Evolutionary conservation across 306 rosid genomes (phyloP).

Genomic region (Citrullus colocynthis): DNA sequence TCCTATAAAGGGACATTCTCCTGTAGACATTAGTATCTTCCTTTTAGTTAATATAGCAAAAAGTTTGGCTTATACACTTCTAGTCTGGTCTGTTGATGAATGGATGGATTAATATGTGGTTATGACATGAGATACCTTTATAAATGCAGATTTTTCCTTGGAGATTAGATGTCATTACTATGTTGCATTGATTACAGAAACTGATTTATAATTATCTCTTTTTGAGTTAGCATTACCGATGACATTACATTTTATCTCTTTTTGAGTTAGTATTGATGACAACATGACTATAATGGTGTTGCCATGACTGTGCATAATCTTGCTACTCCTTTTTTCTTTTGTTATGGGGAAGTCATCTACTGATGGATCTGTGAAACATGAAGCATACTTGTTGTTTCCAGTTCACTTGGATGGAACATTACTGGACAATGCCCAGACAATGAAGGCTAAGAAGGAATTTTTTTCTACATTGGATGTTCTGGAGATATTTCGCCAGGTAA

Average conservation of each 20-base stretch:
- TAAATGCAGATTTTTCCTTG: background rate
- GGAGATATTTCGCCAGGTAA: conserved; percentile 85
- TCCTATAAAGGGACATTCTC: too few species aligned
- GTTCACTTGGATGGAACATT: conserved; percentile 98
- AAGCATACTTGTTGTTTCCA: conserved; percentile 93
- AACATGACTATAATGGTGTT: background rate
- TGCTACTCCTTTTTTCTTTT: conserved; percentile 3
- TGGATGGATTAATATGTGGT: background rate
- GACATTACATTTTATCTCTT: background rate
- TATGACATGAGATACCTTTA: background rate
- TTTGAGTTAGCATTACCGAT: background rate
- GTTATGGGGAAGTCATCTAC: conserved; percentile 47
- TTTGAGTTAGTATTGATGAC: background rate
- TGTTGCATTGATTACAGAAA: background rate
- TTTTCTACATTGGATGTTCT: conserved; percentile 85
- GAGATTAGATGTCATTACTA: background rate
- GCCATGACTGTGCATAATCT: background rate
- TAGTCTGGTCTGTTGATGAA: background rate
- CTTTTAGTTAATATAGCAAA: background rate
- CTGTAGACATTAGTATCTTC: background rate
- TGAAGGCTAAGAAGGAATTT: conserved; percentile 79
- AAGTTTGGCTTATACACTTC: background rate
- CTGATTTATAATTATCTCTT: background rate
- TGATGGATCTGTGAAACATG: conserved; percentile 82
- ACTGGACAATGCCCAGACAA: conserved; percentile 76